Conservation (phyloP, 768 basidiomycete species). For the Boletus reticuloceps region DNA sequence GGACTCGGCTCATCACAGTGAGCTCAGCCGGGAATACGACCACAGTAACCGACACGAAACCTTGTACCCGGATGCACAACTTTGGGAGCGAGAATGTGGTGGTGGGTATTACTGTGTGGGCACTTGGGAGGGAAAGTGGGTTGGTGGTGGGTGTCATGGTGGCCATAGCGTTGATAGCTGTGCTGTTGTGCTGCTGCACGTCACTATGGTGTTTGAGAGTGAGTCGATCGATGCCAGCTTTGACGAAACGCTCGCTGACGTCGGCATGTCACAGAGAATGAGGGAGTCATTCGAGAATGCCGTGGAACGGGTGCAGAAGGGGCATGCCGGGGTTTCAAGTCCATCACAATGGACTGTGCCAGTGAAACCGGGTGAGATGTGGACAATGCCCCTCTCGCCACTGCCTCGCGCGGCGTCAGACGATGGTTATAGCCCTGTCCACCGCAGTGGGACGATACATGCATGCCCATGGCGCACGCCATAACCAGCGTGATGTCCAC, state of each 20-base stretch:
- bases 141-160: slow-evolving; percentile 66
- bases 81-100: slow-evolving; percentile 2
- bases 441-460: background rate
- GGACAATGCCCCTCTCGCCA: slow-evolving; percentile 6
- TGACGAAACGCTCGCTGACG: slow-evolving; percentile 2
- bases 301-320: background rate
- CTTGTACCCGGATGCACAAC: background rate
- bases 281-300: background rate
- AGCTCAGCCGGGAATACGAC: background rate
- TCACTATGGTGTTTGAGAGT: slow-evolving; percentile 76
- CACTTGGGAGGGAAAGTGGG: background rate
- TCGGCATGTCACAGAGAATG: slow-evolving; percentile 1
- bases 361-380: background rate
- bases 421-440: slow-evolving; percentile 1
- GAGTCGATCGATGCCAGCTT: slow-evolving; percentile 26
- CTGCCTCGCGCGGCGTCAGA: slow-evolving; percentile 1
- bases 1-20: slow-evolving; percentile 7
- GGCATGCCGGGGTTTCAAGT: background rate
- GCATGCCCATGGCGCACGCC: slow-evolving; percentile 5
- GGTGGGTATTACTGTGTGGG: slow-evolving; percentile 1
- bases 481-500: slow-evolving; percentile 3
- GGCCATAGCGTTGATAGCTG: slow-evolving; percentile 66
- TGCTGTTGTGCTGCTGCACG: slow-evolving; percentile 55
- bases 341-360: background rate
- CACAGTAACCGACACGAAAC: slow-evolving; percentile 1